A percentile compares a stretch with the other conserved stretches of the same genome.
These are phyloP conservation scores for Plasmodium yoelii DNA, from an alignment of 169 alveolate genomes.

Conservation along the genomic window DNA sequence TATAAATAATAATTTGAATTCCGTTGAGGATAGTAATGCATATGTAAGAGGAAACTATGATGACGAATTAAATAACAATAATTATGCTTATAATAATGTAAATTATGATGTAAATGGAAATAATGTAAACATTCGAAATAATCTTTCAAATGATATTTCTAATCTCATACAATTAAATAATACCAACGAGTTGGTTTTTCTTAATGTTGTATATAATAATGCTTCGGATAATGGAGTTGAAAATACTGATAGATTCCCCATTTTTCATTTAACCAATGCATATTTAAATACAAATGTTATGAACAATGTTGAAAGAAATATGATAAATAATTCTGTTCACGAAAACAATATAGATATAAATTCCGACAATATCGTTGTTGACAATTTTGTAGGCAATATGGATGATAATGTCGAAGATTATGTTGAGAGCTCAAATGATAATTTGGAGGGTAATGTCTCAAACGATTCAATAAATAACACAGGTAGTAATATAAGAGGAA, in stretches of 20 bases:
- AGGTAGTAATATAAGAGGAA: background rate
- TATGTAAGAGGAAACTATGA: too few relatives aligned
- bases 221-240: slow-evolving; percentile 12
- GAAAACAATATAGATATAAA: too few relatives aligned
- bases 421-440: background rate
- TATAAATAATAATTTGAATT: too few relatives aligned
- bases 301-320: background rate
- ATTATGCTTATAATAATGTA: background rate
- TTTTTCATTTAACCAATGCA: background rate
- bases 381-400: too few relatives aligned
- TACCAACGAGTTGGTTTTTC: slow-evolving; percentile 9
- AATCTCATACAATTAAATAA: background rate
- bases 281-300: slow-evolving; percentile 8
- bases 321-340: too few relatives aligned
- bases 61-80: too few relatives aligned
- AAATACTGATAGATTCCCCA: slow-evolving; percentile 11
- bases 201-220: slow-evolving; percentile 40
- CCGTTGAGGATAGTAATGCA: too few relatives aligned
- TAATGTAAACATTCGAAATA: background rate
- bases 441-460: background rate
- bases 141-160: slow-evolving; percentile 7
- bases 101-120: background rate
- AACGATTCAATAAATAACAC: too few relatives aligned
- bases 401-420: too few relatives aligned
- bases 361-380: too few relatives aligned